These are phyloP conservation scores for Eutrema heterophyllum DNA, from an alignment of 345 rosid genomes.

Conservation along the genomic window DNA sequence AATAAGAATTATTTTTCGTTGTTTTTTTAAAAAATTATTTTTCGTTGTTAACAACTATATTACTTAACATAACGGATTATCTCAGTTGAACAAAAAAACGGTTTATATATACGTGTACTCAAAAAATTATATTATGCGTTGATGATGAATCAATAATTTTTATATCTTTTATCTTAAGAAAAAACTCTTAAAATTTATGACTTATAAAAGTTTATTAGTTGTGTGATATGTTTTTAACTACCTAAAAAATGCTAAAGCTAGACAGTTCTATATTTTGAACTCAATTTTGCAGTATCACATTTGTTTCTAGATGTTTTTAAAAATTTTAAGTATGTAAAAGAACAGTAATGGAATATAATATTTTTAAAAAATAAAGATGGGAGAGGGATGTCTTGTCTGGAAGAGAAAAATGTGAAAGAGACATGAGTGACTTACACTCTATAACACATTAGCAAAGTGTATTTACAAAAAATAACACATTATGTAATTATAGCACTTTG, in stretches of 20 bases:
- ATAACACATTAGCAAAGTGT: too few relatives aligned
- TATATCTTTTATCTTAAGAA: background rate
- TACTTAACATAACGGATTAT: too few relatives aligned
- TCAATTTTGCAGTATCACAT: background rate
- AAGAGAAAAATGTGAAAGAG: constrained; percentile 14
- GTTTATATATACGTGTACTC: background rate
- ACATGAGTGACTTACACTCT: too few relatives aligned
- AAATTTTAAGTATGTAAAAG: background rate
- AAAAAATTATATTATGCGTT: background rate
- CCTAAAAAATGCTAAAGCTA: background rate
- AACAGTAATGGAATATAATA: background rate
- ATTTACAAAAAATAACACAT: too few relatives aligned
- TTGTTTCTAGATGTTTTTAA: background rate
- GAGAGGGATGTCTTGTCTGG: constrained; percentile 19
- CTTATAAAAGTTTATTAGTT: background rate
- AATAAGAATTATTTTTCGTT: background rate
- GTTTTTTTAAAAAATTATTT: too few relatives aligned
- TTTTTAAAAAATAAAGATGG: background rate
- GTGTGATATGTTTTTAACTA: background rate
- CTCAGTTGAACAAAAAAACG: background rate
- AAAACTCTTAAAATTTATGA: background rate
- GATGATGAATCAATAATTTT: background rate
- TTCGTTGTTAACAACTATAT: background rate
- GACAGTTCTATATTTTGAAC: background rate
- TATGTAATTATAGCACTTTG: too few relatives aligned